Evolutionary conservation across 805 yeast species (phyloP), one percentile per base, ranked within the genome.

Genomic region (Yamadazyma phyllophila): DNA sequence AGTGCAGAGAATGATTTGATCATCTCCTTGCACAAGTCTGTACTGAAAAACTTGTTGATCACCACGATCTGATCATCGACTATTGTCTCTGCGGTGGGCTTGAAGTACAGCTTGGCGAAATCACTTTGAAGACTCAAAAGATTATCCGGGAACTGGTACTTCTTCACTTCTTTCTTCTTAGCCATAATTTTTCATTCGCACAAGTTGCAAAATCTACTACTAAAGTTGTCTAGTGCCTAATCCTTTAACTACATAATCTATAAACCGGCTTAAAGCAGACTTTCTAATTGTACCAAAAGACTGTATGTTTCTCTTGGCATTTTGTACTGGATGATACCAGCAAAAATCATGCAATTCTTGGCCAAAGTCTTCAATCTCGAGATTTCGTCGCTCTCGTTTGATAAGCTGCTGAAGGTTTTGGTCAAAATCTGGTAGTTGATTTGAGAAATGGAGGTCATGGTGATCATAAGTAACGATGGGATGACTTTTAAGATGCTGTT

Each of bases 321-420:
- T 61, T 85, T 83, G 66, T 87, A 90, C 66, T 88, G 96, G 31
- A 91, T 84, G 83, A 92, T 85, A 49, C 97, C 98, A 6, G 97
- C 96, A 63, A 85, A 92, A 2, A 91, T 81, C 90, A 91, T 89
- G 64, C 96, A 86, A 64, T 89, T 89, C 62, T 82, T 85, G 2
- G 96, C 89, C 51, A 85, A 74, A 20, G 55, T 52, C 50, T 76
- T 76, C 58, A 88, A 67, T 35, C 80, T 77, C 2, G 63, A 70
- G 15, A 77, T 65, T 59, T 83, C 85, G 46, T 77, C 80, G 41
- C 56, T 59, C 35, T 73, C 76, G 47, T 77, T 78, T 10, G 77
- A 70, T 2, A 71, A 57, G 7, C 76, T 69, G 31, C 71, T 70
- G 53, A 67, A 80, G 26, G 67, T 61, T 52, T 68, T 69, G 36